phyloP scores from a whole-genome alignment of 768 basidiomycete genomes.

The Hypsizygus marmoreus region DNA sequence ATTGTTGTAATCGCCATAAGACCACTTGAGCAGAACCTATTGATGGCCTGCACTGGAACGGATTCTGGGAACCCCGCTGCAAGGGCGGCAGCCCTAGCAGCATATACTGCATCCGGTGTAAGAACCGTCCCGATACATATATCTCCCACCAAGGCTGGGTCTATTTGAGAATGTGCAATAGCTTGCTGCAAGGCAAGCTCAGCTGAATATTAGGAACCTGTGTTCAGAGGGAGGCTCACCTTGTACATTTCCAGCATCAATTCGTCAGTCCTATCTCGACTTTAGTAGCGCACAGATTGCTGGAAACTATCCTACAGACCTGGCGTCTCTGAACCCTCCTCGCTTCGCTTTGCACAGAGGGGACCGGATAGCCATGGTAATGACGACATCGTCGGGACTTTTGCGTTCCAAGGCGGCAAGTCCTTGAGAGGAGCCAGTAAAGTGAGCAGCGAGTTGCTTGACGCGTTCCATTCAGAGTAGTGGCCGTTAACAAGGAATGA shows the following conservation, averaged over 20 bases:
- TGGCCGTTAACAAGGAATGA: too few relatives aligned
- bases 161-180: slow-evolving; percentile 57
- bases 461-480: slow-evolving; percentile 53
- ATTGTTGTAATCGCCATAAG: slow-evolving; percentile 83
- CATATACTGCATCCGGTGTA: slow-evolving; percentile 64
- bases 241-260: slow-evolving; percentile 82
- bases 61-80: slow-evolving; percentile 82
- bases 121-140: slow-evolving; percentile 82
- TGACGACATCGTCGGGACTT: slow-evolving; percentile 75
- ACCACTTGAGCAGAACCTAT: slow-evolving; percentile 83
- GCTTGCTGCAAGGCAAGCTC: slow-evolving; percentile 45
- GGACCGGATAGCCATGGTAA: slow-evolving; percentile 79
- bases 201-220: neutral
- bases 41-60: slow-evolving; percentile 73
- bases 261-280: slow-evolving; percentile 63
- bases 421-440: slow-evolving; percentile 45
- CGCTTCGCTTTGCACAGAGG: slow-evolving; percentile 77
- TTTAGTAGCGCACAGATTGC: slow-evolving; percentile 9
- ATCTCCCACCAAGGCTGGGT: slow-evolving; percentile 69
- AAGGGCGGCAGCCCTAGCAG: slow-evolving; percentile 72
- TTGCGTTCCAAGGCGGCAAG: slow-evolving; percentile 56
- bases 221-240: slow-evolving; percentile 32
- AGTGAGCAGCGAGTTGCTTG: slow-evolving; percentile 64
- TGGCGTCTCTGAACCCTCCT: slow-evolving; percentile 73
- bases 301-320: slow-evolving; percentile 34